These are phyloP conservation scores for Oryza glumipatula DNA, from an alignment of 176 grass and related monocot genomes.

Conservation along the genomic window DNA sequence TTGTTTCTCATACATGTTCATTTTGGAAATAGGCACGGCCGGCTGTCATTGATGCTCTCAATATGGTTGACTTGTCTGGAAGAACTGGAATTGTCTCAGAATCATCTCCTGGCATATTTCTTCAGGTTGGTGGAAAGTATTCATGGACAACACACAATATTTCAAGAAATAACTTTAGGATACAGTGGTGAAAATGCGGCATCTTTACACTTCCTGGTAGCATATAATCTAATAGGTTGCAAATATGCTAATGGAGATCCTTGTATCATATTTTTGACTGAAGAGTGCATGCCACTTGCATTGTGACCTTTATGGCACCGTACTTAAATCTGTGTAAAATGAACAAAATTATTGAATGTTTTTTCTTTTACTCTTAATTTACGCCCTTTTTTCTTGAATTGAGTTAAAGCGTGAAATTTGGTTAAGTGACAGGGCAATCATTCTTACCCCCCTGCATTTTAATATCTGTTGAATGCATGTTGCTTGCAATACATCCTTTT, in stretches of 20 bases:
- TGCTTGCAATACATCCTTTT: not conserved
- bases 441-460: not conserved
- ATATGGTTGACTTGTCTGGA: constrained; percentile 77
- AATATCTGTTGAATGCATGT: not conserved
- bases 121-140: constrained; percentile 71
- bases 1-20: constrained; percentile 42
- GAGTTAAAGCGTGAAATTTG: not conserved
- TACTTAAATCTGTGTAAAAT: not conserved
- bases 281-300: not conserved
- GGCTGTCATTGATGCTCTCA: constrained; percentile 76
- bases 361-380: not conserved
- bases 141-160: constrained; percentile 2
- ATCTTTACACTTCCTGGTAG: constrained; percentile 17
- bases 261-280: constrained; percentile 10
- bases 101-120: constrained; percentile 83
- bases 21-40: constrained; percentile 67
- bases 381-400: not conserved
- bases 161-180: constrained; percentile 15
- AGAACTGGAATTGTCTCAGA: constrained; percentile 84
- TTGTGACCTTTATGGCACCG: not conserved
- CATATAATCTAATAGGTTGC: constrained; percentile 2
- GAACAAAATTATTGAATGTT: not conserved
- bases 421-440: not conserved
- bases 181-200: constrained; percentile 4
- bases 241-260: not conserved